These are phyloP conservation scores for Termitomyces titanicus DNA, from an alignment of 768 basidiomycete species.

Conservation along the genomic window DNA sequence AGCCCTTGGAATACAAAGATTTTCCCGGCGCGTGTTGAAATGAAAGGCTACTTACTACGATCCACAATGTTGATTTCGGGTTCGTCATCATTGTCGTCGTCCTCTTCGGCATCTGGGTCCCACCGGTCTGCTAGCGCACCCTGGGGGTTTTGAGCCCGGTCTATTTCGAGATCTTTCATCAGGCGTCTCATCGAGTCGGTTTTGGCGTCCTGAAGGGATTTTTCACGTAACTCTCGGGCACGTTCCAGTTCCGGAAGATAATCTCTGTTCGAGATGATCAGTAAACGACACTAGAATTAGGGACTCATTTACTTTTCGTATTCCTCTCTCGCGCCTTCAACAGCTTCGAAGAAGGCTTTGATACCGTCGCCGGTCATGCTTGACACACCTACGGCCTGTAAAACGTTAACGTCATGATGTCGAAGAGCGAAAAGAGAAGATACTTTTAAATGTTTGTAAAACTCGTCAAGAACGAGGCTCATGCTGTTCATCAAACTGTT, in stretches of 20 bases:
- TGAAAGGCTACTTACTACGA: constrained; percentile 49
- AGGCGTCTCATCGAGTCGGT: constrained; percentile 73
- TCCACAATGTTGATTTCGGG: constrained; percentile 62
- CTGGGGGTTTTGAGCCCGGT: constrained; percentile 61
- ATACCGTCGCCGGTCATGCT: constrained; percentile 96
- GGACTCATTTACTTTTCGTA: constrained; percentile 71
- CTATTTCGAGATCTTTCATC: constrained; percentile 77
- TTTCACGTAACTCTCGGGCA: constrained; percentile 60
- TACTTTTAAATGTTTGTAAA: constrained; percentile 94
- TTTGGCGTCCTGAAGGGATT: constrained; percentile 61
- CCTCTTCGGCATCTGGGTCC: constrained; percentile 55
- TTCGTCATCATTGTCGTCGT: constrained; percentile 53
- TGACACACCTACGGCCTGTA: constrained; percentile 90
- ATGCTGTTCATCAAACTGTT: constrained; percentile 98
- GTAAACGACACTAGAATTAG: neutral
- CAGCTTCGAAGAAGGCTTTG: constrained; percentile 86
- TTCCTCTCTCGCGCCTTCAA: constrained; percentile 82
- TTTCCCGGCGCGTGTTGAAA: neutral
- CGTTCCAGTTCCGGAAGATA: constrained; percentile 88
- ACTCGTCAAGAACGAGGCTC: constrained; percentile 97
- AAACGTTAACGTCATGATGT: neutral
- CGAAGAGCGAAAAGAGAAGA: constrained; percentile 14
- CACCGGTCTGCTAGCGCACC: constrained; percentile 55
- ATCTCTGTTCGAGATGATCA: constrained; percentile 47
- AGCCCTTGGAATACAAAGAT: constrained; percentile 3